Evolutionary conservation across 371 early-diverging fungal genomes (phyloP).

Genomic region (Rhizopus arrhizus): DNA sequence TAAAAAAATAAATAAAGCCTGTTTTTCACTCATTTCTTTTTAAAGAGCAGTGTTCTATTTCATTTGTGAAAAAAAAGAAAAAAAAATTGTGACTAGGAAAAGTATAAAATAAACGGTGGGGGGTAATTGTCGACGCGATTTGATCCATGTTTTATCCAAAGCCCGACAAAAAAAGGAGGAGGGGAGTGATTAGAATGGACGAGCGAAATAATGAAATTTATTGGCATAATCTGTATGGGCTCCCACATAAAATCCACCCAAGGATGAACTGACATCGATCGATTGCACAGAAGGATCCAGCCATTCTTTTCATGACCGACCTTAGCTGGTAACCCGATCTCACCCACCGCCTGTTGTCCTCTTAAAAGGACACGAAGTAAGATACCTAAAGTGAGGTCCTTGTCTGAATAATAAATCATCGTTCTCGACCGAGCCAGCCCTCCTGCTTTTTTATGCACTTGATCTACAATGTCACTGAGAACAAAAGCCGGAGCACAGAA

Average conservation of each 20-base stretch:
- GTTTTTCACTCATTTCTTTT: too few relatives aligned
- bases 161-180: too few relatives aligned
- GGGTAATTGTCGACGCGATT: too few relatives aligned
- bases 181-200: constrained; percentile 7
- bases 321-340: constrained; percentile 36
- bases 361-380: constrained; percentile 38
- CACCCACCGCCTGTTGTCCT: constrained; percentile 48
- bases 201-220: constrained; percentile 48
- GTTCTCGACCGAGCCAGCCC: constrained; percentile 41
- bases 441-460: constrained; percentile 26
- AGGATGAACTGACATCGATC: constrained; percentile 38
- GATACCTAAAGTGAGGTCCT: constrained; percentile 49
- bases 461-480: constrained; percentile 36
- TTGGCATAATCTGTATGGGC: constrained; percentile 52
- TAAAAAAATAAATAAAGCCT: too few relatives aligned
- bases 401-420: constrained; percentile 44
- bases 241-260: constrained; percentile 48
- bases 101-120: too few relatives aligned
- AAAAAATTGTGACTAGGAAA: too few relatives aligned
- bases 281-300: constrained; percentile 35
- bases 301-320: constrained; percentile 21
- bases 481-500: constrained; percentile 53
- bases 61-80: too few relatives aligned
- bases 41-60: too few relatives aligned
- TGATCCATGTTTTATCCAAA: too few relatives aligned